phyloP scores from a whole-genome alignment of 176 grass and related monocot genomes.

The Aegilops longissima region DNA sequence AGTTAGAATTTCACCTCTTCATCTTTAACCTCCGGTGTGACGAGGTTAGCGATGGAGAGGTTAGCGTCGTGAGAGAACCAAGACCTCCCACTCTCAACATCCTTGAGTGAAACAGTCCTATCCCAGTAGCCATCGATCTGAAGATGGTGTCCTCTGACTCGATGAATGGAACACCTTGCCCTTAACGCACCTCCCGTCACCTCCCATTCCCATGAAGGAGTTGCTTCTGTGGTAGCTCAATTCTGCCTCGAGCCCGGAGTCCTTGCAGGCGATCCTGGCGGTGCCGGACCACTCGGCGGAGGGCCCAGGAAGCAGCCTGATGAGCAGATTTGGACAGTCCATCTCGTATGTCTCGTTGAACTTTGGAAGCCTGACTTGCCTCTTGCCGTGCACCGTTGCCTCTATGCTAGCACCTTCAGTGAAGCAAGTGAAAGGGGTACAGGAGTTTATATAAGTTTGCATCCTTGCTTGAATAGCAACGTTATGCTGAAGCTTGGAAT shows the following conservation, averaged over 20 bases:
- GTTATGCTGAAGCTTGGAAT: background rate
- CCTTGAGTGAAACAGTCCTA: slow-evolving; percentile 52
- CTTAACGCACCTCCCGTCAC: slow-evolving; percentile 51
- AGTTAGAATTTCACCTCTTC: slow-evolving; percentile 40
- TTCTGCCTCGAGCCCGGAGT: slow-evolving; percentile 62
- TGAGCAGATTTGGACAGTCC: slow-evolving; percentile 71
- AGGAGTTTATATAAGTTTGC: background rate
- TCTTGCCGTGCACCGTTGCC: slow-evolving; percentile 56
- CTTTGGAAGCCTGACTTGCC: slow-evolving; percentile 46
- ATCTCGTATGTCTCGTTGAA: slow-evolving; percentile 66
- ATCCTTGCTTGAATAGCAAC: slow-evolving; percentile 4
- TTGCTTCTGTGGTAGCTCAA: slow-evolving; percentile 51
- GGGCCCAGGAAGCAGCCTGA: slow-evolving; percentile 59
- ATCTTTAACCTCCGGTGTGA: slow-evolving; percentile 47
- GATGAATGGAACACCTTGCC: slow-evolving; percentile 57
- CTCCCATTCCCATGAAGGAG: slow-evolving; percentile 71
- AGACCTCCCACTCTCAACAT: slow-evolving; percentile 53
- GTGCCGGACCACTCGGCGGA: slow-evolving; percentile 62
- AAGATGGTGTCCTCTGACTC: slow-evolving; percentile 11
- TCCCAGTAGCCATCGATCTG: slow-evolving; percentile 88
- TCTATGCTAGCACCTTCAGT: slow-evolving; percentile 64
- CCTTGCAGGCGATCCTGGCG: slow-evolving; percentile 54
- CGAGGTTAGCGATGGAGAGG: slow-evolving; percentile 51
- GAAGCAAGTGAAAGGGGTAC: background rate
- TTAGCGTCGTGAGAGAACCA: slow-evolving; percentile 59